These are phyloP conservation scores for Actinidia chinensis DNA, from an alignment of 179 eudicot genomes.

Conservation along the genomic window DNA sequence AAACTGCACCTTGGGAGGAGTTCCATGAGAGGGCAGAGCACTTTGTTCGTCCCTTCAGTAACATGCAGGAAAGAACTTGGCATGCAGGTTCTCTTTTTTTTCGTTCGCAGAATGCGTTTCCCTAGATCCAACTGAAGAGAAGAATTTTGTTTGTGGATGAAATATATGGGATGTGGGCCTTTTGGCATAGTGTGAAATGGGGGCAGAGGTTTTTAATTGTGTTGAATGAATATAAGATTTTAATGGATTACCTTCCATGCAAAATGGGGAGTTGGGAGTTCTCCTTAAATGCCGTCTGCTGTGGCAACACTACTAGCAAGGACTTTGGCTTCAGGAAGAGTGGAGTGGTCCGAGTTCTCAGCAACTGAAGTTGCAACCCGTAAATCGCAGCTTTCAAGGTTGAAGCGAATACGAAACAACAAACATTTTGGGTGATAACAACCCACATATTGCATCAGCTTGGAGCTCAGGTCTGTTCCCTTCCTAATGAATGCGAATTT, in stretches of 20 bases:
- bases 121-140: constrained; percentile 89
- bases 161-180: constrained; percentile 95
- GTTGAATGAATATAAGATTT: too few relatives aligned
- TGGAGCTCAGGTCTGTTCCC: constrained; percentile 36
- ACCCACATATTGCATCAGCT: constrained; percentile 38
- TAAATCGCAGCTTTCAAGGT: constrained; percentile 39
- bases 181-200: constrained; percentile 58
- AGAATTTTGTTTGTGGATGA: constrained; percentile 91
- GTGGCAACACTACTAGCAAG: constrained; percentile 72
- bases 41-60: constrained; percentile 38
- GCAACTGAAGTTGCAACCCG: constrained; percentile 39
- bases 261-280: constrained; percentile 96
- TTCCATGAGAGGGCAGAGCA: constrained; percentile 39
- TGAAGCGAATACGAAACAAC: constrained; percentile 38
- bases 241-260: constrained; percentile 55
- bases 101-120: constrained; percentile 57
- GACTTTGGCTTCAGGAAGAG: constrained; percentile 56
- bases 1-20: constrained; percentile 36
- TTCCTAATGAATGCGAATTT: constrained; percentile 24
- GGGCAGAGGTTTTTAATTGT: too few relatives aligned
- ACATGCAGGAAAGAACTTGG: constrained; percentile 43
- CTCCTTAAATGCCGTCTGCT: constrained; percentile 98
- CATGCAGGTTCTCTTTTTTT: constrained; percentile 29
- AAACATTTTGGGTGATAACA: constrained; percentile 42
- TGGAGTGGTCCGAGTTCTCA: constrained; percentile 61